phyloP scores from a whole-genome alignment of 208 protist species.

The Trichomonas tenax region DNA sequence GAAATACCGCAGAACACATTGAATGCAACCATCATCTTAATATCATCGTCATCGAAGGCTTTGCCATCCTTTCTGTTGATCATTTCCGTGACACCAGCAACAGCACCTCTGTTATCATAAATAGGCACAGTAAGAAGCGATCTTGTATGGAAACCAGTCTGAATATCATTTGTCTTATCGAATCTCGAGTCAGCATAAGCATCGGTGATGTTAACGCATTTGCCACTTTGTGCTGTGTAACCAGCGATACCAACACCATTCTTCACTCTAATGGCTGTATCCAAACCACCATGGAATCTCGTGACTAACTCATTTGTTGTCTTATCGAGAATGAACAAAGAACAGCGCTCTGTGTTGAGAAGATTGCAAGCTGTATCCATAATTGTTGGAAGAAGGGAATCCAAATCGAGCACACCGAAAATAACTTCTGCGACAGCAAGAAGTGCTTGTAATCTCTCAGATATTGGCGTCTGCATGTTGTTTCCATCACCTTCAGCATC shows the following conservation, averaged over 20 bases:
- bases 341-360: not conserved
- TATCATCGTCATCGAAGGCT: slow-evolving; percentile 24
- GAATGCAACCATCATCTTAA: slow-evolving; percentile 24
- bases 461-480: not conserved
- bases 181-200: slow-evolving; percentile 44
- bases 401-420: not conserved
- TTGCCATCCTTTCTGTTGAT: slow-evolving; percentile 36
- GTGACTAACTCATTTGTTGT: not conserved
- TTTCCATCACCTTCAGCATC: not conserved
- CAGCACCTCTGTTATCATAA: slow-evolving; percentile 29
- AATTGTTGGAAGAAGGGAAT: not conserved
- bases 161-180: slow-evolving; percentile 37
- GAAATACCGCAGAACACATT: not conserved
- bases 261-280: slow-evolving; percentile 3
- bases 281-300: not conserved
- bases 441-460: not conserved
- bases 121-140: slow-evolving; percentile 44
- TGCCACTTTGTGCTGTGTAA: slow-evolving; percentile 27
- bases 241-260: slow-evolving; percentile 26
- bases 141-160: slow-evolving; percentile 41
- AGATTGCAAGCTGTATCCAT: not conserved
- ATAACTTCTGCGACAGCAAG: not conserved
- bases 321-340: not conserved
- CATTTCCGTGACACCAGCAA: slow-evolving; percentile 40
- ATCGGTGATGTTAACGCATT: slow-evolving; percentile 41